Evolutionary conservation across 2,329 filamentous ascomycete species (phyloP).

Genomic region (Colletotrichum phormii): DNA sequence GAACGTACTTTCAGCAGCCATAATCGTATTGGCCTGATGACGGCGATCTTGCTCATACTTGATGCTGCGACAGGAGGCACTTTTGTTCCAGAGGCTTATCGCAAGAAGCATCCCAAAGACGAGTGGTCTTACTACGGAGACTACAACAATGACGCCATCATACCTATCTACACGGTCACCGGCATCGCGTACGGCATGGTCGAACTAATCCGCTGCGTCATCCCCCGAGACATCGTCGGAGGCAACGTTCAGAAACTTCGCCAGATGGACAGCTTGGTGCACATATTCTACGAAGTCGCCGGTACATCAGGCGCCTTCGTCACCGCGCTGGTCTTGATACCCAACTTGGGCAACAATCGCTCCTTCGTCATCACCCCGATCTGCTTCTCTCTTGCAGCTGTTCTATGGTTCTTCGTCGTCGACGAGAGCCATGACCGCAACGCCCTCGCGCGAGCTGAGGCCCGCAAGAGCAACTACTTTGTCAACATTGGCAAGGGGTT

Average conservation of each 20-base stretch:
- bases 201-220: conserved; percentile 61
- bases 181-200: conserved; percentile 61
- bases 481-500: conserved; percentile 15
- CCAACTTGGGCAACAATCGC: conserved; percentile 61
- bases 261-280: conserved; percentile 55
- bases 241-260: conserved; percentile 62
- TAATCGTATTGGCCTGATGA: conserved; percentile 58
- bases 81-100: conserved; percentile 47
- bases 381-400: conserved; percentile 55
- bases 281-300: conserved; percentile 49
- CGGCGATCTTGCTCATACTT: conserved; percentile 59
- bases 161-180: conserved; percentile 58
- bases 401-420: conserved; percentile 59
- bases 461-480: conserved; percentile 23
- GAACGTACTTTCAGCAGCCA: conserved; percentile 55
- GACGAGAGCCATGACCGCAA: conserved; percentile 48
- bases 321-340: conserved; percentile 62
- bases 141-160: conserved; percentile 62
- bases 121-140: conserved; percentile 58
- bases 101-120: conserved; percentile 45
- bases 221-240: conserved; percentile 63
- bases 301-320: conserved; percentile 60
- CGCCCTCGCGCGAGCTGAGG: conserved; percentile 38
- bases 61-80: conserved; percentile 60
- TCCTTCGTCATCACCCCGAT: conserved; percentile 63